Evolutionary conservation across 305 asterid genomes (phyloP).

Genomic region (Plantago coronopus): DNA sequence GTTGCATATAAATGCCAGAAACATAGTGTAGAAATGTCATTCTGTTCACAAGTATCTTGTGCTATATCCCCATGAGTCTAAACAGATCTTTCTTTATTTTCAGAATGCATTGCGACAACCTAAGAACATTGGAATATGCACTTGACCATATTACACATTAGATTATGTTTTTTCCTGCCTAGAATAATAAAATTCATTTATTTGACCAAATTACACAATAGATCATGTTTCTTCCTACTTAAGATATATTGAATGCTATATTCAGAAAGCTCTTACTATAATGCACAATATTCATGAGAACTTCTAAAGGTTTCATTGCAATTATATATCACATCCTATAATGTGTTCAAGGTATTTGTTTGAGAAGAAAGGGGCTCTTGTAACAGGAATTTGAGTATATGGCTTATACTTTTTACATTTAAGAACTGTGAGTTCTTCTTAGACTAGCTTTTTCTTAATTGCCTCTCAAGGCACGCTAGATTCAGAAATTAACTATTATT

Average conservation of each 20-base stretch:
- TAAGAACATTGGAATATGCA: too few species aligned
- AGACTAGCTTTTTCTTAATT: background rate
- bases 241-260: too few species aligned
- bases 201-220: too few species aligned
- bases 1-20: too few species aligned
- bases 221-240: too few species aligned
- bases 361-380: background rate
- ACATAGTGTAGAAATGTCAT: background rate
- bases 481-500: constrained; percentile 13
- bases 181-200: background rate
- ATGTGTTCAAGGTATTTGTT: too few species aligned
- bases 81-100: background rate
- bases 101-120: background rate
- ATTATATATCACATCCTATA: background rate
- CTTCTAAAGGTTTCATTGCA: background rate
- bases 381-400: background rate
- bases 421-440: background rate
- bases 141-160: too few species aligned
- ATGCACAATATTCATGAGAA: background rate
- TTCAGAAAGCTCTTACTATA: background rate
- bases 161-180: too few species aligned
- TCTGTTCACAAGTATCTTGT: background rate
- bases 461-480: too few species aligned
- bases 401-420: background rate
- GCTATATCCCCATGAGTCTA: background rate